Conservation (phyloP, 2,329 filamentous ascomycete genomes). For the Calonectria pseudoturangicola region DNA sequence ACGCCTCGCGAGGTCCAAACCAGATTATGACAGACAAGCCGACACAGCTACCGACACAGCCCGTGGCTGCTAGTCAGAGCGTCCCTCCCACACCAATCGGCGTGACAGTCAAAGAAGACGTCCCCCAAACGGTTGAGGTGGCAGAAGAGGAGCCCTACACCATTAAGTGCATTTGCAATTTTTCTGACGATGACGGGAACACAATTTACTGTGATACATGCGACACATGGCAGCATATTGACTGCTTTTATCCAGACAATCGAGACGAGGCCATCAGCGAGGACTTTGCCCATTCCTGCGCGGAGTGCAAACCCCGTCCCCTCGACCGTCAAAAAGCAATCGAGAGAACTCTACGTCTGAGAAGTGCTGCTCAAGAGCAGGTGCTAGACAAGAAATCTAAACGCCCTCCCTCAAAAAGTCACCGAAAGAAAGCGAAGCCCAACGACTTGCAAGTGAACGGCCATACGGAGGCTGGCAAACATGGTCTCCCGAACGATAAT, state of each 20-base stretch:
- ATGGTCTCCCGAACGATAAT: conserved; percentile 66
- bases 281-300: conserved; percentile 88
- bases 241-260: conserved; percentile 91
- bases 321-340: conserved; percentile 85
- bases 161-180: conserved; percentile 98
- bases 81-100: conserved; percentile 60
- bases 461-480: conserved; percentile 73
- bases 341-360: conserved; percentile 80
- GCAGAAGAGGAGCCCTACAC: conserved; percentile 88
- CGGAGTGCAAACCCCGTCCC: conserved; percentile 87
- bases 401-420: conserved; percentile 84
- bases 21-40: conserved; percentile 79
- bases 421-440: conserved; percentile 92
- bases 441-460: conserved; percentile 80
- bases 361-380: conserved; percentile 64
- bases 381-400: conserved; percentile 82
- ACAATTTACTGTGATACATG: conserved; percentile 97
- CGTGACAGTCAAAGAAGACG: conserved; percentile 62
- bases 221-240: conserved; percentile 98
- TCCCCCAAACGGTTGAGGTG: conserved; percentile 69
- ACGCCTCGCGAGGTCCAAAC: conserved; percentile 65
- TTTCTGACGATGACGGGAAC: conserved; percentile 95
- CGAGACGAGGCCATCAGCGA: conserved; percentile 82
- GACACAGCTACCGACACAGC: conserved; percentile 72
- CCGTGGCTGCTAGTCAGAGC: conserved; percentile 73